Evolutionary conservation across 768 basidiomycete species (phyloP).

Genomic region (Erythrobasidium yunnanense): DNA sequence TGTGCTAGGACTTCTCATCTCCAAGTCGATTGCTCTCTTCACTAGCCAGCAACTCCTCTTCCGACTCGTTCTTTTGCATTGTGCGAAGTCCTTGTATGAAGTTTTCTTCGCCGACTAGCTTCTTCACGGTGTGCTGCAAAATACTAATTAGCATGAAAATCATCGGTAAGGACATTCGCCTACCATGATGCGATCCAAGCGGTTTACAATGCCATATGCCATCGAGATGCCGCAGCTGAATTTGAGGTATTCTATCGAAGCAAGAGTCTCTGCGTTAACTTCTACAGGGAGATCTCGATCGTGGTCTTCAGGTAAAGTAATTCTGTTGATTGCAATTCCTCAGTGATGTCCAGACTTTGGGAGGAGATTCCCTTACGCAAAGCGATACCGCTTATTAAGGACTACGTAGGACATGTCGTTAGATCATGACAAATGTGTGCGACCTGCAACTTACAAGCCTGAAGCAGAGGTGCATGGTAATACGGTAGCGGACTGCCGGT

Average conservation of each 20-base stretch:
- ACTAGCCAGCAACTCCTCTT: too few relatives aligned
- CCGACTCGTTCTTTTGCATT: too few relatives aligned
- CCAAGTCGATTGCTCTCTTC: too few relatives aligned
- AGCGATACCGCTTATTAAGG: not conserved
- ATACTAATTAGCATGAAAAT: not conserved
- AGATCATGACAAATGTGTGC: not conserved
- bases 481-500: not conserved
- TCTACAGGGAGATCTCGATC: conserved; percentile 30
- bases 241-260: conserved; percentile 34
- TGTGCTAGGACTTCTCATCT: too few relatives aligned
- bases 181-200: conserved; percentile 3
- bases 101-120: not conserved
- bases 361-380: not conserved
- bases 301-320: not conserved
- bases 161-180: not conserved
- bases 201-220: conserved; percentile 33
- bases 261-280: conserved; percentile 31
- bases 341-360: not conserved
- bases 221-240: conserved; percentile 32
- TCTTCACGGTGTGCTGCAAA: not conserved
- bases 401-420: not conserved
- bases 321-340: not conserved
- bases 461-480: not conserved
- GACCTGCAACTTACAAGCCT: not conserved
- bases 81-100: too few relatives aligned